Evolutionary conservation across 169 alveolate genomes (phyloP).

Genomic region (Sarcocystis neurona): DNA sequence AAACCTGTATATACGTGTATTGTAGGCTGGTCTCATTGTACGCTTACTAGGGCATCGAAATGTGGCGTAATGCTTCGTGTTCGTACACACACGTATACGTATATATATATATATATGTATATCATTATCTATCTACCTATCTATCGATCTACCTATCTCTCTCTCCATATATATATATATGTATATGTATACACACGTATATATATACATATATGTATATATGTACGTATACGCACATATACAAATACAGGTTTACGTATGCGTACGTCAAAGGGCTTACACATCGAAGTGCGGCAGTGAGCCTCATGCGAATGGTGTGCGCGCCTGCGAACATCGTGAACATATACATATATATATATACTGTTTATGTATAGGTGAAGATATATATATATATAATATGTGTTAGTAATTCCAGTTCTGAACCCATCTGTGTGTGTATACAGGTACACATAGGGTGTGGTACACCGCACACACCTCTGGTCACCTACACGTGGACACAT

Average conservation of each 20-base stretch:
- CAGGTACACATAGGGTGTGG: neutral
- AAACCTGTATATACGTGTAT: no score
- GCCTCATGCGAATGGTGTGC: neutral
- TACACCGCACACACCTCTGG: no score
- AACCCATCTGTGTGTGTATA: neutral
- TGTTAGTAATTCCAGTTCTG: no score
- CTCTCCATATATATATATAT: no score
- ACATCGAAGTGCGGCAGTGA: neutral
- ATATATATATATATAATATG: no score
- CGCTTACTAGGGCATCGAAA: no score
- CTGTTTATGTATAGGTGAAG: no score
- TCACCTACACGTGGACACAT: neutral
- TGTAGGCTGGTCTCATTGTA: no score
- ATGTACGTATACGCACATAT: neutral
- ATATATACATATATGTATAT: neutral
- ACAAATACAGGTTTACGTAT: neutral
- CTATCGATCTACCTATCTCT: no score
- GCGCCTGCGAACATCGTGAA: neutral
- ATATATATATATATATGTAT: no score
- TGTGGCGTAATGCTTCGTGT: no score
- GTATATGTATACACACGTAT: neutral
- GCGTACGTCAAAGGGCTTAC: neutral
- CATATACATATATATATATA: neutral
- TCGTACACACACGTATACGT: neutral
- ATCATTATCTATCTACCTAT: neutral